Base-by-base conservation (phyloP, 1,284 basidiomycete species). In the Tilletia horrida region DNA sequence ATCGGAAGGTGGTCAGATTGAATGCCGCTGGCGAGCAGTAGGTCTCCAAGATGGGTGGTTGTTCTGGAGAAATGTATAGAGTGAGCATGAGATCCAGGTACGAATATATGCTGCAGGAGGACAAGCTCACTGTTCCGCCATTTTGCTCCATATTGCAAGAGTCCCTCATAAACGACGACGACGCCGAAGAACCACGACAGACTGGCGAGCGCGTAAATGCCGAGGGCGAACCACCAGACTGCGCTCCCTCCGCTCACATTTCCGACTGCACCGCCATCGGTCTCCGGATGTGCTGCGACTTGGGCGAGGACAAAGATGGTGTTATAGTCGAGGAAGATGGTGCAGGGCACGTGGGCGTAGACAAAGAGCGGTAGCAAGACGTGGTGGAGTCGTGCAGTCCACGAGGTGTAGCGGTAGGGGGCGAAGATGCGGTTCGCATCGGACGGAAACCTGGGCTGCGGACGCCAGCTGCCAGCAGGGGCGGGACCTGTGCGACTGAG, bases 241-340 rank as follows among this genome's bases (percentile, higher is more conserved):
- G 72, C 55, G 29, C 66, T 29, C 65, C 45, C 14, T 13, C n/a
- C 40, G n/a, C 25, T 31, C 27, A 55, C 52, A 16, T 18, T 27
- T 6, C 48, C 66, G 13, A 50, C 25, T 2, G 65, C 71, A 3
- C 64, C 29, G 21, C 65, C 44, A 3, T n/a, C n/a, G 14, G 64
- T 64, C 47, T 75, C 71, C 1, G 73, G 73, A 62, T 71, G 64
- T 7, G 69, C 13, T 0, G 74, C 81, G 59, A 82, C 66, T 68
- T 82, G 79, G 9, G 67, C 67, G 59, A 82, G 69, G 18, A 71
- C 66, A 69, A 78, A 82, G 45, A 82, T 52, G 64, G 74, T 71
- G 64, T 76, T 80, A 67, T 71, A 81, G 68, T 82, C 81, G 65
- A 82, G 72, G 63, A 82, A 82, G 48, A 82, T 55, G 11, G 81